These are phyloP conservation scores for Ottelia alismoides DNA, from an alignment of 106 monocot species.

Conservation along the genomic window DNA sequence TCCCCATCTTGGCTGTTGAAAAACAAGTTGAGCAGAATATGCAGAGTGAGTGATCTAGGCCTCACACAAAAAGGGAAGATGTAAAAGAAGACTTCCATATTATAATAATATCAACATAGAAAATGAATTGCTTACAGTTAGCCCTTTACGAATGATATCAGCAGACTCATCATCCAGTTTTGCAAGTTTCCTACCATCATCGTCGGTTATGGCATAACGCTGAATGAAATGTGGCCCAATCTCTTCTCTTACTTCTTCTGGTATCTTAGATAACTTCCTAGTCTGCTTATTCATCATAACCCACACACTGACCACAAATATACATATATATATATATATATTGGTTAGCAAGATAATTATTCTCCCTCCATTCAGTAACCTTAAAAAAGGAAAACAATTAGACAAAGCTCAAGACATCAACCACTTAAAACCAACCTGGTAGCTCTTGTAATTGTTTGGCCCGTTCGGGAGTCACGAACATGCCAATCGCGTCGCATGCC, in stretches of 20 bases:
- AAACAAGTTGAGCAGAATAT: too few species aligned
- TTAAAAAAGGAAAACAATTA: too few species aligned
- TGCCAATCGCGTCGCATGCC: constrained; percentile 4
- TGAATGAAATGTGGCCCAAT: constrained; percentile 55
- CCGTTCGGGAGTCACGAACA: background rate
- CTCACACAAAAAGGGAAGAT: too few species aligned
- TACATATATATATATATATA: too few species aligned
- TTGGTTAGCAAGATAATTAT: too few species aligned
- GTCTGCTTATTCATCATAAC: constrained; percentile 83
- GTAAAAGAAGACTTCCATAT: too few species aligned
- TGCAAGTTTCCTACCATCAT: constrained; percentile 55
- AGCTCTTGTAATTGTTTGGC: background rate
- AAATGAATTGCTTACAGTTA: constrained; percentile 62
- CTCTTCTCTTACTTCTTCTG: constrained; percentile 63
- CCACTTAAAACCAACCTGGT: constrained; percentile 5
- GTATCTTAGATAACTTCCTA: constrained; percentile 52
- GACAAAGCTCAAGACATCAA: too few species aligned
- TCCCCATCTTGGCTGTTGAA: constrained; percentile 59
- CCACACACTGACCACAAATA: constrained; percentile 65
- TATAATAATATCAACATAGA: too few species aligned
- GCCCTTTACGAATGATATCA: constrained; percentile 33
- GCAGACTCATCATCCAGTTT: constrained; percentile 49
- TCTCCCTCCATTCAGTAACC: too few species aligned
- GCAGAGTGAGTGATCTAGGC: too few species aligned
- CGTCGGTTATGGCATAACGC: constrained; percentile 33